Base-by-base conservation (phyloP, 805 yeast genomes). In the Wickerhamomyces canadensis region DNA sequence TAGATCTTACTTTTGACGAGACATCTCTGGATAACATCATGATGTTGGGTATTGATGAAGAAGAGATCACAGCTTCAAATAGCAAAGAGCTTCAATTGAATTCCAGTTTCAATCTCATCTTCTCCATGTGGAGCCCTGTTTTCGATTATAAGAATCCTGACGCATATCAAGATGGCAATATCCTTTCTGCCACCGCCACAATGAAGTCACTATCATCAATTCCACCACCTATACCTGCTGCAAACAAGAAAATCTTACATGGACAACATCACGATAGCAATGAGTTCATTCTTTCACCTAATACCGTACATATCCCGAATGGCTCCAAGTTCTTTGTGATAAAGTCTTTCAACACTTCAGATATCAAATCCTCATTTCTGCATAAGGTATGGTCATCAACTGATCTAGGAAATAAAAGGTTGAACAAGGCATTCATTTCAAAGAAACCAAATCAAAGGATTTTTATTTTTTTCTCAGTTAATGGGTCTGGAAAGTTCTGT, bases 381-480 rank as follows among this genome's bases (percentile, higher is more conserved):
- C 63, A 75, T 42, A 64, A 65, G 10, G 64, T 76, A 18, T 78
- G 84, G 84, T 67, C 81, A 0, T 75, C 82, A 1, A 77, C 83
- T 0, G 72, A 65, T 22, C 58, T 68, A 35, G 84, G 83, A 0
- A 77, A 76, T 45, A 68, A 64, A 41, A 58, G 80, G 35, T 58
- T 78, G 31, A 62, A 70, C 31, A 62, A 57, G 37, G 76, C 79
- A 0, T 76, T 47, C 33, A 39, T 11, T 19, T 21, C 16, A 26
- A 49, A 34, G 29, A 40, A 16, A 22, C 35, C 21, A 34, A 45
- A 49, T 2, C 52, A 56, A 10, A 64, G 66, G 34, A 53, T 78
- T 0, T 72, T 62, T 44, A 54, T 78, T 19, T 68, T 78, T 45
- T 78, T 76, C 48, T 76, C 78, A 46, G 81, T 76, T 2, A 77